phyloP scores from a whole-genome alignment of 2,329 filamentous ascomycete species.

The Gaeumannomyces tritici region DNA sequence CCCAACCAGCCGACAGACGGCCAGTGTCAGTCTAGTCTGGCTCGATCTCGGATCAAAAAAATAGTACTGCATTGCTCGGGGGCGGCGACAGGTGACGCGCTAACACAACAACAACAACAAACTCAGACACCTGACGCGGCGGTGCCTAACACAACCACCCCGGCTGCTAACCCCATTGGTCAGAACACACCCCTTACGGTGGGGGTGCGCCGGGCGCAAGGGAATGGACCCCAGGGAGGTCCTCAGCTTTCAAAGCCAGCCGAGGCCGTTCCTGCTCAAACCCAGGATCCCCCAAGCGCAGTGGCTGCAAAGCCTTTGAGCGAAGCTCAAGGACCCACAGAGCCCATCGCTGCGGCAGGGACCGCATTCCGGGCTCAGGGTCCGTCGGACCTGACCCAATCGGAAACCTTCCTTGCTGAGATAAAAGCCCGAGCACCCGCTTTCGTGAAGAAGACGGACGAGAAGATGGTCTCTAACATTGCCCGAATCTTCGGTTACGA shows the following conservation, averaged over 20 bases:
- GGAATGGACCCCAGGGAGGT: background rate
- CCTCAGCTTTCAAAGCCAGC: background rate
- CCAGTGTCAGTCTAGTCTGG: background rate
- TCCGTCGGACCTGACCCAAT: background rate
- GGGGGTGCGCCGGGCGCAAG: background rate
- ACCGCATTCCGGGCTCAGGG: background rate
- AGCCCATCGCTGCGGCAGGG: background rate
- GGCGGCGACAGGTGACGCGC: background rate
- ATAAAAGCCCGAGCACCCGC: background rate
- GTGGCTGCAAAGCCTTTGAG: too few species aligned
- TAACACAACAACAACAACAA: background rate
- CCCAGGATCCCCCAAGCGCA: background rate
- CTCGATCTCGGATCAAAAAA: background rate
- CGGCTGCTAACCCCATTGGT: background rate
- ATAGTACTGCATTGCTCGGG: background rate
- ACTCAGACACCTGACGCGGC: background rate
- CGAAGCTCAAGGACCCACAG: background rate
- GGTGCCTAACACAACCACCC: background rate
- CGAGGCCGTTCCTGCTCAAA: background rate
- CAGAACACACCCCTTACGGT: too few species aligned
- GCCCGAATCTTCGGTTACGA: background rate
- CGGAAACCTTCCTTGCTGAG: background rate
- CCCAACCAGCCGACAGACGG: background rate
- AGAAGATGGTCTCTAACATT: background rate
- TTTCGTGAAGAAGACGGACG: background rate